phyloP scores from a whole-genome alignment of 2,329 filamentous ascomycete species.

The Laburnicola sp. region DNA sequence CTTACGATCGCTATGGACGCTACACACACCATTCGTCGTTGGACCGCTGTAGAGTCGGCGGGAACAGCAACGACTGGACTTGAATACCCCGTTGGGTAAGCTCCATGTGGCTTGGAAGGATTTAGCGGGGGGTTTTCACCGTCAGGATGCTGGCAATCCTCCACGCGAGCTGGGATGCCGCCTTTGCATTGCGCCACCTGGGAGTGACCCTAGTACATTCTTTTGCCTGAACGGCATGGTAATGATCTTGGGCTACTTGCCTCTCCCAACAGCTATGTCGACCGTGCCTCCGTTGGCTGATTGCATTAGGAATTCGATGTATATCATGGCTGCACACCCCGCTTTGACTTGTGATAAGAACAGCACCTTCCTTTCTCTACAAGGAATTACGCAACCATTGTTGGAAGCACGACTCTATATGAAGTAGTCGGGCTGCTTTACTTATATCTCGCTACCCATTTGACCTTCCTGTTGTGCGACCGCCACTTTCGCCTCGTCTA shows the following conservation, averaged over 20 bases:
- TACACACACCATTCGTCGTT: conserved; percentile 9
- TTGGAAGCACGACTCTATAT: conserved; percentile 8
- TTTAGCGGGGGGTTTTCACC: conserved; percentile 18
- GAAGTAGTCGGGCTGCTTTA: conserved; percentile 13
- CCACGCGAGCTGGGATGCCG: conserved; percentile 22
- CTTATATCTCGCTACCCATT: conserved; percentile 17
- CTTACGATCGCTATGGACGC: conserved; percentile 4
- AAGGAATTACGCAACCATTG: neutral
- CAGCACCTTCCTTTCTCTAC: conserved; percentile 9
- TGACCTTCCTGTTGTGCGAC: conserved; percentile 22
- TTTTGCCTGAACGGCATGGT: conserved; percentile 10
- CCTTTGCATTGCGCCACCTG: conserved; percentile 17
- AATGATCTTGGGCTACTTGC: conserved; percentile 11
- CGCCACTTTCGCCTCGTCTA: conserved; percentile 11
- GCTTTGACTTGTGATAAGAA: conserved; percentile 24
- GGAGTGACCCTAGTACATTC: conserved; percentile 8
- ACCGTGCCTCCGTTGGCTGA: no score
- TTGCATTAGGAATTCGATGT: no score
- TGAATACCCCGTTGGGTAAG: conserved; percentile 38
- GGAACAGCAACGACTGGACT: conserved; percentile 30
- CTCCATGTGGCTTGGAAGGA: conserved; percentile 23
- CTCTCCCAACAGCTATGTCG: conserved; percentile 13
- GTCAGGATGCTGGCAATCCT: conserved; percentile 26
- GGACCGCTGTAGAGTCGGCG: conserved; percentile 13
- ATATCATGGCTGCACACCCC: conserved; percentile 17